phyloP scores from a whole-genome alignment of 306 rosid genomes.

The Lotus japonicus region DNA sequence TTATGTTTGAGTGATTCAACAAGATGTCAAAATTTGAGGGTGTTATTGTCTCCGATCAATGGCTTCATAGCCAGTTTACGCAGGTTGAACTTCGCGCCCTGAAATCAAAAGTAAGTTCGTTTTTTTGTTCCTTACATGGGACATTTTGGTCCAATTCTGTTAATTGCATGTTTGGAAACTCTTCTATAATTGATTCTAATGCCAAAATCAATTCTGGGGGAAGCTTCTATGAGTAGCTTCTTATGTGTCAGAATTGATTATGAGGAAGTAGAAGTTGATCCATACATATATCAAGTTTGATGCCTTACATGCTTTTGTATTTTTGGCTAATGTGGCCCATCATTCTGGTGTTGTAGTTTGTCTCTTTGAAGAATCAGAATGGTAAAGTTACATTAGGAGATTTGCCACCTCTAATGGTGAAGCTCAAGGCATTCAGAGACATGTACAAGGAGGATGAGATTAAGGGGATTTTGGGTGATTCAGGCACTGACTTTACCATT shows the following conservation, averaged over 20 bases:
- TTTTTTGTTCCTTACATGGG: not conserved
- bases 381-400: slow-evolving; percentile 66
- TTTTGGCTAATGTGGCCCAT: not conserved
- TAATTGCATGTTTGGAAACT: not conserved
- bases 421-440: slow-evolving; percentile 60
- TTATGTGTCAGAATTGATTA: too few relatives aligned
- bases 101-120: slow-evolving; percentile 59
- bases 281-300: not conserved
- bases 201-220: too few relatives aligned
- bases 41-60: slow-evolving; percentile 78
- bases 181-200: too few relatives aligned
- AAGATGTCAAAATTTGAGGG: slow-evolving; percentile 81
- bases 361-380: slow-evolving; percentile 55
- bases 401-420: slow-evolving; percentile 58
- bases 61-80: slow-evolving; percentile 91
- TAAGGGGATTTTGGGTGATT: slow-evolving; percentile 49
- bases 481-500: slow-evolving; percentile 41
- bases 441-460: slow-evolving; percentile 63
- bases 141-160: not conserved
- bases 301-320: not conserved
- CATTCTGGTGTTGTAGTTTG: slow-evolving; percentile 44
- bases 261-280: too few relatives aligned
- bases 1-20: slow-evolving; percentile 19
- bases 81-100: slow-evolving; percentile 94
- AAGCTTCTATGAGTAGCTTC: too few relatives aligned